Percentiles rank a stretch among this genome's conserved stretches.
Conservation (phyloP, 495 filamentous ascomycete species). For the Neurospora sp. region DNA sequence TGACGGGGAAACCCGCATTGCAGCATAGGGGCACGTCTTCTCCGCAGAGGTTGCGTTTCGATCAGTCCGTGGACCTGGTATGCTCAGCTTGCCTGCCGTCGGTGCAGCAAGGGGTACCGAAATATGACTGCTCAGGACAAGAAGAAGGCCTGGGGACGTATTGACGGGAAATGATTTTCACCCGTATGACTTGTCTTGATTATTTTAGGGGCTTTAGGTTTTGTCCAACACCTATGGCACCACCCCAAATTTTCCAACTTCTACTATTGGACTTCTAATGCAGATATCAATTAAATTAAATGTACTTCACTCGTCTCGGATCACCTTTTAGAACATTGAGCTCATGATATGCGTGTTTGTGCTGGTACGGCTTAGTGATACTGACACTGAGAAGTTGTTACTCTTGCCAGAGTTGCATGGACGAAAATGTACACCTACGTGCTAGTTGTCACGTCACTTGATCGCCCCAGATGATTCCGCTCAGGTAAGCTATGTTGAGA, state of each 20-base stretch:
- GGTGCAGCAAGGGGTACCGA: not conserved
- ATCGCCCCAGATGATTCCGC: not conserved
- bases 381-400: not conserved
- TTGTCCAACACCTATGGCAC: not conserved
- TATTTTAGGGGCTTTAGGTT: not conserved
- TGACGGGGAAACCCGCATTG: not conserved
- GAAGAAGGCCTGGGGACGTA: not conserved
- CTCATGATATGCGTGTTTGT: not conserved
- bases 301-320: slow-evolving; percentile 12
- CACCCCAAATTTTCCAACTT: slow-evolving; percentile 9
- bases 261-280: slow-evolving; percentile 46
- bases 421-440: not conserved
- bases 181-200: not conserved
- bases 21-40: not conserved
- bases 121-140: not conserved
- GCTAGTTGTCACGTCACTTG: not conserved
- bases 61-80: not conserved
- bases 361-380: not conserved
- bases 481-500: not conserved
- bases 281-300: slow-evolving; percentile 42
- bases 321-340: not conserved
- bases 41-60: not conserved
- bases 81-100: not conserved
- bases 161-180: not conserved
- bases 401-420: not conserved